Evolutionary conservation across 164 flowering plant species (phyloP), one percentile per base, ranked within the genome.

Genomic region (Vitis rotundifolia): DNA sequence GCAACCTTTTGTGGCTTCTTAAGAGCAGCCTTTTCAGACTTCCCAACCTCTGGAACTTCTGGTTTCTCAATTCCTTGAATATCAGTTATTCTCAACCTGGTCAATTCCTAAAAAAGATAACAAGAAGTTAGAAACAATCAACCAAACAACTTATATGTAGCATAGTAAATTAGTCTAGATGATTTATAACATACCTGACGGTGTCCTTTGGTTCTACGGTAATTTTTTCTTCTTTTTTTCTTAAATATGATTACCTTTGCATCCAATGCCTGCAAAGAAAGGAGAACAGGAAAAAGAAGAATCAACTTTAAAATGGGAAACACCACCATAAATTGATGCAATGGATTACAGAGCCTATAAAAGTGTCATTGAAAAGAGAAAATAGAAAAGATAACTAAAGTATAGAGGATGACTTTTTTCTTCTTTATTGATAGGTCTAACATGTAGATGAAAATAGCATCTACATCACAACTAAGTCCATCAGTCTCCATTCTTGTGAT

Each of bases 211-310:
- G 95, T 90, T 73, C 98, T 72, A 2, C 98, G 90, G 73, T 96
- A 96, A 69, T 93, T 93, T 90, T 96, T 96, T 68, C 98, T 87
- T 70, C 97, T 85, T 80, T 96, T 96, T 80, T 96, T 96, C 92
- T 96, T 96, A 62, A 96, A 96, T 71, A 93, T 91, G 55, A 96
- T 87, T 29, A 96, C 99, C 68, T 93, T 96, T 61, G 97, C 99
- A 84, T 93, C 97, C 64, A 93, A 79, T 64, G 98, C 99, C 98
- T 96, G 7, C 44, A 37, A 37, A 37, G 89, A 65, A 70, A 74
- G 14, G 50, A 66, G 66, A 66, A 22, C 7, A 47, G 26, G 18
- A 12, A 51, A 49, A 51, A 50, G 22, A 59, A 9, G 5, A 26
- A 57, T 9, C 63, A 13, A 48, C 29, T 16, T 16, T 10, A 16